Evolutionary conservation across 2,329 filamentous ascomycete species (phyloP), one percentile per base, ranked within the genome.

Genomic region (Teratosphaeriaceae sp.): DNA sequence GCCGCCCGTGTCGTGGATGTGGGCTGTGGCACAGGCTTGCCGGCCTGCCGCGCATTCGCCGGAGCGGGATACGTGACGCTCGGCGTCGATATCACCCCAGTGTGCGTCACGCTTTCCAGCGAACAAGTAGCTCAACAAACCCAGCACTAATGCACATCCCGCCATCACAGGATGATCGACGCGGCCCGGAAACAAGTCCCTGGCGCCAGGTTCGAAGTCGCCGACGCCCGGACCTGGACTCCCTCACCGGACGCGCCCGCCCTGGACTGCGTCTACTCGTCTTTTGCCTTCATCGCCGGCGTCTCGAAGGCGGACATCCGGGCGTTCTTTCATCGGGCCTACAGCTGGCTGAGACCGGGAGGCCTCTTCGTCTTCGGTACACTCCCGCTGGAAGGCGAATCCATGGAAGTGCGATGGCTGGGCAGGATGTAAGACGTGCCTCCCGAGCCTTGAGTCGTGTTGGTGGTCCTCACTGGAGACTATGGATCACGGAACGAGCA

Each of bases 231-330:
- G 3, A 37, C 35, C 2, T 51, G 44, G 44, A 33, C 46, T n/a
- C 47, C 49, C 1, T 12, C 18, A 5, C 15, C 20, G 5, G 38
- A 27, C 13, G 39, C 43, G 15, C 22, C 19, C 5, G 29, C 44
- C 3, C 35, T 38, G 9, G 42, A 49, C 23, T 43, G 34, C 13
- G 45, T 47, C 5, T 22, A 40, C 5, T 42, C 42, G 7, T 47
- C 43, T 26, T 49, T 47, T 38, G 43, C 44, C 31, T 26, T 43
- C 5, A 36, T 49, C 4, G 40, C 30, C 11, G 47, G 44, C 12
- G 36, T 49, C 30, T 35, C 39, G 23, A 44, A 51, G 38, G 24
- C 43, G 21, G 49, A 51, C 18, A 49, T 49, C 27, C 40, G 44
- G 7, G 29, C 24, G 3, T 51, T 49, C 42, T 47, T 49, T 30